Evolutionary conservation across 768 basidiomycete species (phyloP).

Genomic region (Exsudoporus frostii): DNA sequence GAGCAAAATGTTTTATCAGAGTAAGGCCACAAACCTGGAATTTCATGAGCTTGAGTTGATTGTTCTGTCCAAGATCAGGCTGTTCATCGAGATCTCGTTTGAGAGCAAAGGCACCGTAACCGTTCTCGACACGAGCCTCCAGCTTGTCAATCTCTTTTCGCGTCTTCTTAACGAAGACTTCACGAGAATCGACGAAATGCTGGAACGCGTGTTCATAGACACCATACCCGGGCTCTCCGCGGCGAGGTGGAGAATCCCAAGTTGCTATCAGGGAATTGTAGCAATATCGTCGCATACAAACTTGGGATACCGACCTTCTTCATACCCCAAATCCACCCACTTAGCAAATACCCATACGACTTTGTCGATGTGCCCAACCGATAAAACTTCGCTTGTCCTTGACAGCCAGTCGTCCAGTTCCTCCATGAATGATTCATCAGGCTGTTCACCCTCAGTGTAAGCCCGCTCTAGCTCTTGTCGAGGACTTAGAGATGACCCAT

Average conservation of each 20-base stretch:
- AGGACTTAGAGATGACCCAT: conserved; percentile 19
- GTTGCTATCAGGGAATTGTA: conserved; percentile 51
- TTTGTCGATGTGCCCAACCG: conserved; percentile 48
- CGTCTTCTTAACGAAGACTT: conserved; percentile 53
- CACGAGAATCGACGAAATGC: conserved; percentile 59
- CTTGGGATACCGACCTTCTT: conserved; percentile 60
- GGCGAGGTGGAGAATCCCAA: conserved; percentile 85
- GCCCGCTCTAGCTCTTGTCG: conserved; percentile 34
- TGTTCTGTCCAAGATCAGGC: conserved; percentile 64
- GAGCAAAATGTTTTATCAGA: neutral
- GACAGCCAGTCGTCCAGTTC: conserved; percentile 54
- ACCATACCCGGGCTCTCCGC: conserved; percentile 51
- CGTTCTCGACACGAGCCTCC: conserved; percentile 54
- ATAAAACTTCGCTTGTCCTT: conserved; percentile 41
- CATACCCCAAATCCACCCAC: conserved; percentile 92
- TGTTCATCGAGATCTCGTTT: conserved; percentile 43
- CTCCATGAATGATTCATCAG: conserved; percentile 50
- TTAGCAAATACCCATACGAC: conserved; percentile 87
- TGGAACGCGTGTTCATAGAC: conserved; percentile 68
- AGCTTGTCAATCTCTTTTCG: conserved; percentile 41
- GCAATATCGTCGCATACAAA: neutral
- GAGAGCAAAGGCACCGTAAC: conserved; percentile 49
- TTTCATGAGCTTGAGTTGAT: conserved; percentile 69
- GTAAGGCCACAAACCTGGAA: conserved; percentile 63
- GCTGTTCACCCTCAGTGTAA: conserved; percentile 62